phyloP scores from a whole-genome alignment of 2,329 filamentous ascomycete genomes.

The Colletotrichum magnum region DNA sequence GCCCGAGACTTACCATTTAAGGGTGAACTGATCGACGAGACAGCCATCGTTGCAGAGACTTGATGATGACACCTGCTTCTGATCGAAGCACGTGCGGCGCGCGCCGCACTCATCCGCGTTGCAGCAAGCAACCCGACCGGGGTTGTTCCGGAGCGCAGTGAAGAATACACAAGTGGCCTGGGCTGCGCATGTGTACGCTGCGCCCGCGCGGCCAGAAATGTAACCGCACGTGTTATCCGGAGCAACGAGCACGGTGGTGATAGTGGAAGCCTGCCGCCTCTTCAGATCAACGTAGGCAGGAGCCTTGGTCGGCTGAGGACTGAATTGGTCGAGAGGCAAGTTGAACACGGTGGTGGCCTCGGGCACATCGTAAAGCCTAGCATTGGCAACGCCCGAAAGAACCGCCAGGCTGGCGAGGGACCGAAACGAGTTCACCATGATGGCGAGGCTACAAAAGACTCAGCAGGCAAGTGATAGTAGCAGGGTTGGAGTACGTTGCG shows the following conservation, averaged over 20 bases:
- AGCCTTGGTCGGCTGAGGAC: conserved; percentile 58
- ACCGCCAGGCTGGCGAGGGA: conserved; percentile 42
- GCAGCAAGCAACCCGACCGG: conserved; percentile 61
- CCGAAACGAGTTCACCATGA: conserved; percentile 46
- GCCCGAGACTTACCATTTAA: conserved; percentile 61
- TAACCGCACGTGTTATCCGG: conserved; percentile 67
- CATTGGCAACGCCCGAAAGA: conserved; percentile 52
- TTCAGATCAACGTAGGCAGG: conserved; percentile 53
- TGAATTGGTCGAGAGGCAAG: conserved; percentile 52
- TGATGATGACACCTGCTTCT: conserved; percentile 49
- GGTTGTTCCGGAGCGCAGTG: conserved; percentile 44
- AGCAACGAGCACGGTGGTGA: conserved; percentile 58
- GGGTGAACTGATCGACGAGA: conserved; percentile 54
- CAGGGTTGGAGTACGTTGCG: not conserved
- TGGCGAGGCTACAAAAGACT: conserved; percentile 18
- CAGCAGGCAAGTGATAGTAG: not conserved
- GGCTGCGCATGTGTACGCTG: conserved; percentile 56
- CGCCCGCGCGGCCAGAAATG: conserved; percentile 56
- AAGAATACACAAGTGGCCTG: conserved; percentile 57
- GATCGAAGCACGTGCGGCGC: conserved; percentile 57
- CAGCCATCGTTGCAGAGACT: conserved; percentile 59
- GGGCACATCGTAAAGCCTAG: conserved; percentile 52
- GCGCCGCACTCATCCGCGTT: conserved; percentile 51
- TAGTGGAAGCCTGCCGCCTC: conserved; percentile 47
- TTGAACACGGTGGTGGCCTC: conserved; percentile 51